Evolutionary conservation across 495 filamentous ascomycete species (phyloP), one percentile per base, ranked within the genome.

Genomic region (Chaetomium tenue): DNA sequence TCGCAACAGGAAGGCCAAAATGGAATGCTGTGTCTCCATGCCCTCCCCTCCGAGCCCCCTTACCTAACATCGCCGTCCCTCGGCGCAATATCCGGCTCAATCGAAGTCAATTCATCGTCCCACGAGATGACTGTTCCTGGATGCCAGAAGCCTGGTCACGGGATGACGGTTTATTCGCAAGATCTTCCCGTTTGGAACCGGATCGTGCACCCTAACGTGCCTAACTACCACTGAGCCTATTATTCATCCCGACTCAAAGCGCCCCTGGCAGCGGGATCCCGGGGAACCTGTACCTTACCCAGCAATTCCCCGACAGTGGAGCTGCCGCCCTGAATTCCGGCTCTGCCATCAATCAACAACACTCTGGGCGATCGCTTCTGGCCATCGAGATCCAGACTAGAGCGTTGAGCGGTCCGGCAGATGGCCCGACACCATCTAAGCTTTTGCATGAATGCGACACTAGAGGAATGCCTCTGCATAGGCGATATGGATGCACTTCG

Each of bases 41-140:
- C 33, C 33, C 5, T n/a, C n/a, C n/a, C n/a, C n/a, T n/a, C 30
- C 30, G 30, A 33, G 30, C 7, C 47, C 47, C 7, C 47, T 4
- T 22, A 3, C 42, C 44, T 47, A 20, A 50, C 47, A 25, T 50
- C 47, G 20, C n/a, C 47, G 16, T 22, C 47, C 48, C 48, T 52
- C 48, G 52, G 52, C 52, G 52, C 52, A 54, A 54, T 54, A 54
- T 54, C 52, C 52, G 52, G 52, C 28, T 54, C 28, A 54, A 54
- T 54, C 52, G 28, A n/a, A 13, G 5, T 37, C 52, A 54, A n/a
- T 18, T 20, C 26, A n/a, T 13, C 52, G 52, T 11, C 28, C 52
- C 52, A 18, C 26, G 26, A 37, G 25, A 26, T 28, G 50, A 2
- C 50, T 53, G 18, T 23, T 50, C 46, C 46, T 50, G 46, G 8